A percentile compares a stretch with the other conserved stretches of the same genome.
Conservation (phyloP, 1,284 basidiomycete species). For the Pterula multifida region DNA sequence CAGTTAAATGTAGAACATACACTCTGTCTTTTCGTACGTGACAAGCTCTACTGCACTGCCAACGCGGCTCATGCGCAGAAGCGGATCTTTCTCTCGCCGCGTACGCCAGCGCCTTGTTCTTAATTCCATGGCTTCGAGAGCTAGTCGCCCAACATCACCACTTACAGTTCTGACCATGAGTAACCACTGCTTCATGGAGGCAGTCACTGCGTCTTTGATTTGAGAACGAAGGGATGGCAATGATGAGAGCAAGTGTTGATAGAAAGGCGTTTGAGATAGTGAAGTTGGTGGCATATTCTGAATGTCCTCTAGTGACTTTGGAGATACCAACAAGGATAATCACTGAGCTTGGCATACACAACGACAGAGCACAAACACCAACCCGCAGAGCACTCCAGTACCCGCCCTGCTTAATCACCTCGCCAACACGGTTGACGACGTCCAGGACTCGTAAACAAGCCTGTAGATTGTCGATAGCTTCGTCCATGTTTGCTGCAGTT, state of each 20-base stretch:
- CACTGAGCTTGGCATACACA: constrained; percentile 12
- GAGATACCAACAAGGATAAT: constrained; percentile 11
- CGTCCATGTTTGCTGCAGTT: constrained; percentile 88
- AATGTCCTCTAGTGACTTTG: constrained; percentile 91
- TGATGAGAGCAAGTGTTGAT: constrained; percentile 84
- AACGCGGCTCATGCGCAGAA: constrained; percentile 70
- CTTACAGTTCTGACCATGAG: constrained; percentile 89
- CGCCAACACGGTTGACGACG: constrained; percentile 86
- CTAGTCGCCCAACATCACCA: constrained; percentile 77
- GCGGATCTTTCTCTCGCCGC: constrained; percentile 67
- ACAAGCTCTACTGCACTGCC: constrained; percentile 93
- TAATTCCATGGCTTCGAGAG: constrained; percentile 83
- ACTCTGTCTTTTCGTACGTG: constrained; percentile 89
- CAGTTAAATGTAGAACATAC: constrained; percentile 43
- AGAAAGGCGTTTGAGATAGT: constrained; percentile 88
- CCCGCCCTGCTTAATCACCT: constrained; percentile 86
- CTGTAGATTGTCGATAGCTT: constrained; percentile 91
- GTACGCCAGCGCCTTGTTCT: constrained; percentile 79
- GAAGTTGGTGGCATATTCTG: constrained; percentile 84
- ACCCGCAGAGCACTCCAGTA: constrained; percentile 96
- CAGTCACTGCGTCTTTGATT: constrained; percentile 89
- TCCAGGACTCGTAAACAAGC: constrained; percentile 88
- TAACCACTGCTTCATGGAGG: constrained; percentile 95
- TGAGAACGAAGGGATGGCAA: constrained; percentile 82
- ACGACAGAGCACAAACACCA: constrained; percentile 29